Base-by-base conservation (phyloP, 2,329 filamentous ascomycete species). In the Chaetoscypha palmicola region DNA sequence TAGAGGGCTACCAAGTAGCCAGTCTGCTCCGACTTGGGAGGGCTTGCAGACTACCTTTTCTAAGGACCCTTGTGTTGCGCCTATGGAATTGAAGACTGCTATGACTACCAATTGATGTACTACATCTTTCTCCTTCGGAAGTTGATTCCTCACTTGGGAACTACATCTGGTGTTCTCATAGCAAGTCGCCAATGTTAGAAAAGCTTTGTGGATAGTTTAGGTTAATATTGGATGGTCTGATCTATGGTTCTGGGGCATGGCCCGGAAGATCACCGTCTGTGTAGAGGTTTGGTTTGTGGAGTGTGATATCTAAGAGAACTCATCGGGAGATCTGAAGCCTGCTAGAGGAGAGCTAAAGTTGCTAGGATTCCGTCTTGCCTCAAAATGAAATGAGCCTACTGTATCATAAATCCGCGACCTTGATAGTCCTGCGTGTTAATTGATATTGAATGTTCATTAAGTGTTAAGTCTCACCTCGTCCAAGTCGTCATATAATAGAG, bases 51-150 rank as follows among this genome's bases (percentile, higher is more conserved):
- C 55, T 17, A 57, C 47, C 2, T 59, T 51, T 34, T 57, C 54
- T 2, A 59, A 58, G 46, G 54, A 57, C 50, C 57, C 57, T 14
- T 57, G 55, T 33, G 44, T 54, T 5, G 20, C 40, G 11, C 52
- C 52, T 1, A 21, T 58, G 35, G 46, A 51, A 23, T 40, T 53
- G 16, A 53, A 49, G 46, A 48, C 49, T 17, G 41, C 45, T n/a
- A 47, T 47, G 41, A 40, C 31, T 8, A 20, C 10, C 7, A 21
- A 8, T 5, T n/a, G 2, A 12, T 16, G 21, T 36, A 17, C 17
- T 8, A 19, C 17, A n/a, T 5, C 23, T 10, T 20, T 22, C 32
- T 31, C 22, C 16, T 38, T 39, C 35, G 10, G 4, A 19, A n/a
- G n/a, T 34, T 34, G 32, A 34, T 34, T 28, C 24, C 24, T 28